Percentiles rank a stretch among this genome's conserved stretches.
These are phyloP conservation scores for Scenedesmus sp. DNA, from an alignment of 163 green algal species.

Conservation along the genomic window DNA sequence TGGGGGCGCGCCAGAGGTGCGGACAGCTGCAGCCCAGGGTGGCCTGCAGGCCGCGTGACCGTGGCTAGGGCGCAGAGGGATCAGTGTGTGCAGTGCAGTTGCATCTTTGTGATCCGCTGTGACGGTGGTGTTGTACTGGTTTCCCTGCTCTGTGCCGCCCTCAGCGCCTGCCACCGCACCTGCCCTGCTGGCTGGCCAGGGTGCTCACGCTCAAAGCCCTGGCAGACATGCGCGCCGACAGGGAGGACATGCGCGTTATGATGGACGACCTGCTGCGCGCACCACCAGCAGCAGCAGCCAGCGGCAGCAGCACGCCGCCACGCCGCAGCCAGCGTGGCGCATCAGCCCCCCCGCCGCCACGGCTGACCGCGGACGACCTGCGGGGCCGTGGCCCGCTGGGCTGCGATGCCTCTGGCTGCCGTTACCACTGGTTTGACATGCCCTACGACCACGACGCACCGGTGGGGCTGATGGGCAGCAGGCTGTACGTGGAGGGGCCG, in stretches of 20 bases:
- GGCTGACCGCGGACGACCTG: constrained; percentile 32
- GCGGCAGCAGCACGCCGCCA: constrained; percentile 34
- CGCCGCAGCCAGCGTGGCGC: constrained; percentile 26
- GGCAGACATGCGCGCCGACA: constrained; percentile 45
- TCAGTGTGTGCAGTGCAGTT: not conserved
- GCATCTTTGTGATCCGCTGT: not conserved
- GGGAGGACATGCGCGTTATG: constrained; percentile 48
- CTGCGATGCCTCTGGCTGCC: constrained; percentile 7
- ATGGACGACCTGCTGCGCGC: constrained; percentile 40
- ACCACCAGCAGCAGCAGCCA: not conserved
- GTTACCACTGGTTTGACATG: constrained; percentile 52
- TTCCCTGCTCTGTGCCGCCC: not conserved
- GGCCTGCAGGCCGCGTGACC: not conserved
- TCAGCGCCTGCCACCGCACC: not conserved
- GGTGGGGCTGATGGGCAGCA: constrained; percentile 49
- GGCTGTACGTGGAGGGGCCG: constrained; percentile 44
- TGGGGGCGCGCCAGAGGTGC: constrained; percentile 36
- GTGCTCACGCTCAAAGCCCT: constrained; percentile 46
- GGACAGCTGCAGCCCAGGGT: not conserved
- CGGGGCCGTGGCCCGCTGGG: constrained; percentile 19
- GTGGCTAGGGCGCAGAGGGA: too few relatives aligned
- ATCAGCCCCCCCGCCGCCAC: not conserved
- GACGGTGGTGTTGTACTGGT: not conserved
- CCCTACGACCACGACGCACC: constrained; percentile 44
- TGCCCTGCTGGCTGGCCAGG: not conserved